Base-by-base conservation (phyloP, 140 eudicot genomes). In the Eryngium alpinum region DNA sequence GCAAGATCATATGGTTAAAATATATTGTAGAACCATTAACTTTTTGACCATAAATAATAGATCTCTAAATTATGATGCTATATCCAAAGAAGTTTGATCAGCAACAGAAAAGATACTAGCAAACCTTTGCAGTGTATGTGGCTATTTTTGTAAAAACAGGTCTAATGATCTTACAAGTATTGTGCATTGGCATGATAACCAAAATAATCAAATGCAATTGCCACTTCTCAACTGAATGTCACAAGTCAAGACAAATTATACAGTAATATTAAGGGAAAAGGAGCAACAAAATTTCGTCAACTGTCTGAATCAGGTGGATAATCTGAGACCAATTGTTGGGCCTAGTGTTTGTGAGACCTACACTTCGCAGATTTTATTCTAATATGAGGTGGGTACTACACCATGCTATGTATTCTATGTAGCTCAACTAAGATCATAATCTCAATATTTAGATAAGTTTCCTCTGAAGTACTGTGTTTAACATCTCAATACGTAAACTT, bases 1-100 rank as follows among this genome's bases (percentile, higher is more conserved):
- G 89, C 87, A 84, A 65, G 43, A 87, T 77, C 73, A 31, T 17
- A 17, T 28, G 78, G 60, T 34, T n/a, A 6, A 21, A 18, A 38
- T 9, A 34, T 72, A n/a, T 31, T 72, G 77, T 2, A 33, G 27
- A 28, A 38, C 77, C 22, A 5, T 31, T 69, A 31, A n/a, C 56
- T 72, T 21, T 38, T 24, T 5, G 4, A 43, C 31, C 11, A 43
- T 3, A 27, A 24, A 15, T 38, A 38, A 69, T 24, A 69, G 75
- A n/a, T 6, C 18, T 69, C 14, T n/a, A 0, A 16, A 31, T 38
- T 31, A 28, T 70, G 21, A 43, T 72, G 32, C 1, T 12, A 3
- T 22, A 72, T 72, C 52, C 12, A 73, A 28, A 44, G 18, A 43
- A 44, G 13, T 43, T 43, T 72, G 6, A 33, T 21, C 21, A 70